Conservation (phyloP, 1,139 yeast species). For the Zhuliangozyma blackwelliae region DNA sequence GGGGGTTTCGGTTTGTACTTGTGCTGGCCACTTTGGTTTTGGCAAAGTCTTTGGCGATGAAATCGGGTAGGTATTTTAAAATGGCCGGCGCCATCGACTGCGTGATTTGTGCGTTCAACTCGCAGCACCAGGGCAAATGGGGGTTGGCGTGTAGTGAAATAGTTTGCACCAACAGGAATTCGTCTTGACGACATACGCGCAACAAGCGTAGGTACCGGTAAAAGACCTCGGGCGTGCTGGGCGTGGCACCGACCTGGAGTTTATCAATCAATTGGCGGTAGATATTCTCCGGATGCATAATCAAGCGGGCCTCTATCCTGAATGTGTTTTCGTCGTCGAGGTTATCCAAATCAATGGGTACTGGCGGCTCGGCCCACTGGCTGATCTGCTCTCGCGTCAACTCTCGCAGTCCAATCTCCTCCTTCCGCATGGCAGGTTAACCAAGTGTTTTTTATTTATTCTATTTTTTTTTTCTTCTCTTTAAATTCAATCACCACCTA, state of each 20-base stretch:
- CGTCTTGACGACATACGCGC: not conserved
- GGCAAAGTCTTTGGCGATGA: conserved; percentile 4
- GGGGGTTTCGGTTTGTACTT: conserved; percentile 13
- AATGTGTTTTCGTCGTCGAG: no score
- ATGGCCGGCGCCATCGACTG: conserved; percentile 4
- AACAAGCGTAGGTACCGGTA: no score
- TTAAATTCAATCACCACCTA: not conserved
- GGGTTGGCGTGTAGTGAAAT: conserved; percentile 25
- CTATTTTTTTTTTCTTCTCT: no score
- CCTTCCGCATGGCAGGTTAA: not conserved
- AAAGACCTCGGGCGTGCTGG: no score
- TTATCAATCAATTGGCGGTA: no score
- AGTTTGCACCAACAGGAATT: not conserved
- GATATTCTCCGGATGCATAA: no score
- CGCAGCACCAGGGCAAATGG: conserved; percentile 26
- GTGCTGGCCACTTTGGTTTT: not conserved
- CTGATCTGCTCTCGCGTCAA: not conserved
- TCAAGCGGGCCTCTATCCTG: no score
- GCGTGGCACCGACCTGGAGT: no score
- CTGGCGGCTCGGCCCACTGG: no score
- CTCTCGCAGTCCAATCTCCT: not conserved
- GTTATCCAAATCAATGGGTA: no score
- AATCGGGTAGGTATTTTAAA: conserved; percentile 3
- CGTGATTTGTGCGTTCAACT: conserved; percentile 13
- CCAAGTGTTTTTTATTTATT: no score